phyloP scores from a whole-genome alignment of 2,329 filamentous ascomycete genomes.

The Sclerotinia subarctica region DNA sequence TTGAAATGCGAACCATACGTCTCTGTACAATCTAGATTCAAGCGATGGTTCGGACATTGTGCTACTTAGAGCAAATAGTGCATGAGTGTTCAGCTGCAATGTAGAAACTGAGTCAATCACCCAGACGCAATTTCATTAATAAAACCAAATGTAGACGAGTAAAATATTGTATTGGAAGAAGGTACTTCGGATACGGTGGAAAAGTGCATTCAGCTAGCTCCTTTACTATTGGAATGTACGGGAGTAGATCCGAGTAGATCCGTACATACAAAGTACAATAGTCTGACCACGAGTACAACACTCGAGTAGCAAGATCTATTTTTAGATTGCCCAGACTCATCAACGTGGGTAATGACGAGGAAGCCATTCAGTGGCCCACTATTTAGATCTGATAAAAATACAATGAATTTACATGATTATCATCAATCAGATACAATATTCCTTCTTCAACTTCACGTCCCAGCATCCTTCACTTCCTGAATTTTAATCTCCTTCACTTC shows the following conservation, averaged over 20 bases:
- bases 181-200: too few relatives aligned
- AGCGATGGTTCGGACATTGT: not conserved
- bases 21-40: not conserved
- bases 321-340: not conserved
- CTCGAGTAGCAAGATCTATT: not conserved
- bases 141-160: too few relatives aligned
- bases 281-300: not conserved
- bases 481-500: conserved; percentile 23
- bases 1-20: not conserved
- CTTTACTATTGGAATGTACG: not conserved
- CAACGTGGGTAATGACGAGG: not conserved
- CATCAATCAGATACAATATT: conserved; percentile 24
- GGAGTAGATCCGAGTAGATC: too few relatives aligned
- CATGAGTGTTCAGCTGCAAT: not conserved
- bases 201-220: not conserved
- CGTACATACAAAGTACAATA: not conserved
- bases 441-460: conserved; percentile 1
- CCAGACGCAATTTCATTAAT: not conserved
- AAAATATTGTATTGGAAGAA: not conserved
- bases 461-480: conserved; percentile 24
- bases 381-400: conserved; percentile 20
- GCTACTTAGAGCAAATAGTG: not conserved
- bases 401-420: conserved; percentile 16
- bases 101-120: not conserved
- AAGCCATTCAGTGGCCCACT: not conserved